Conservation (phyloP, 164 flowering plant species). For the Dillenia suffruticosa region DNA sequence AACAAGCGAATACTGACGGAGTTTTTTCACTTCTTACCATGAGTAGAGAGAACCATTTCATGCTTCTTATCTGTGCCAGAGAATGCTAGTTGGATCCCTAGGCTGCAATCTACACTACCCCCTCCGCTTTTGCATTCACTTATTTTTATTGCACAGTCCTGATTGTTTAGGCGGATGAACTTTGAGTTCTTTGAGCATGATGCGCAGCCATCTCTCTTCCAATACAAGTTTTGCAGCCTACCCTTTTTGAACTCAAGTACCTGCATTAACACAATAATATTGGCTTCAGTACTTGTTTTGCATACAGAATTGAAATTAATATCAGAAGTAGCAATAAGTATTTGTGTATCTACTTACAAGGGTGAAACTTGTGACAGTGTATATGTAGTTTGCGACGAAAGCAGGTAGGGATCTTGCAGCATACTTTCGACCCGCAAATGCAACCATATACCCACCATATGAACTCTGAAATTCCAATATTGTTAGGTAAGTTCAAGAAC, state of each 20-base stretch:
- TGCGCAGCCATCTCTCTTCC: slow-evolving; percentile 94
- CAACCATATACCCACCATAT: slow-evolving; percentile 89
- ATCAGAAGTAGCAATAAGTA: not conserved
- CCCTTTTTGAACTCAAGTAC: slow-evolving; percentile 89
- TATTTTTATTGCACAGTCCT: slow-evolving; percentile 78
- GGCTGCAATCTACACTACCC: slow-evolving; percentile 82
- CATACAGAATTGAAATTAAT: not conserved
- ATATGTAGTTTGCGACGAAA: slow-evolving; percentile 75
- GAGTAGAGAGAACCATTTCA: slow-evolving; percentile 64
- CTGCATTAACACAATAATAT: slow-evolving; percentile 26
- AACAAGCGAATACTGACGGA: slow-evolving; percentile 85
- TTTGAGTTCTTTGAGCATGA: slow-evolving; percentile 54
- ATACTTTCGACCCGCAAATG: slow-evolving; percentile 95
- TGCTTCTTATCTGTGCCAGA: slow-evolving; percentile 99
- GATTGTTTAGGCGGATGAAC: slow-evolving; percentile 78
- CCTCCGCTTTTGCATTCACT: slow-evolving; percentile 50
- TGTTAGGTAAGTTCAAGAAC: not conserved
- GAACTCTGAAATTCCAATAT: slow-evolving; percentile 36
- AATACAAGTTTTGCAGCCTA: slow-evolving; percentile 74
- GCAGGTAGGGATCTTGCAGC: slow-evolving; percentile 85
- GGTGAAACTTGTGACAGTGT: slow-evolving; percentile 83
- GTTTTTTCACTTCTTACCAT: slow-evolving; percentile 87
- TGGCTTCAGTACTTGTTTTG: not conserved
- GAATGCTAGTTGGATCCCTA: slow-evolving; percentile 86
- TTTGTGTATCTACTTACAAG: slow-evolving; percentile 48